These are phyloP conservation scores for Darksidea phi DNA, from an alignment of 495 filamentous ascomycete genomes.

Conservation along the genomic window DNA sequence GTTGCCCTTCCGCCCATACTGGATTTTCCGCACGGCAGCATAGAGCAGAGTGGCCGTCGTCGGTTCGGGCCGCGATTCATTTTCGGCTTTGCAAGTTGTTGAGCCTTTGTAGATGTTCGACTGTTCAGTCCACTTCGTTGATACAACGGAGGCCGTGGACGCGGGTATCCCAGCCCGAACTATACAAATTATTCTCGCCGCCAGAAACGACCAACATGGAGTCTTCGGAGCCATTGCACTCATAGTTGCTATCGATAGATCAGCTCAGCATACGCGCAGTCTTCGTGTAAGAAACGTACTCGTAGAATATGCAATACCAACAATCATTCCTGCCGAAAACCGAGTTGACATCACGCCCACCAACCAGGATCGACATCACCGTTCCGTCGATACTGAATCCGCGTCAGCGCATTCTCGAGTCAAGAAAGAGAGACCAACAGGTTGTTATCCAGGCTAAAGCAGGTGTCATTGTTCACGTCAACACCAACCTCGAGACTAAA, in stretches of 20 bases:
- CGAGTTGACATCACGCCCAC: constrained; percentile 5
- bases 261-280: background rate
- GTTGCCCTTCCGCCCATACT: no score
- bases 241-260: constrained; percentile 8
- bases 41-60: no score
- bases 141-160: constrained; percentile 20
- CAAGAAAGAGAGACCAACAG: constrained; percentile 4
- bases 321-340: constrained; percentile 11
- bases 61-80: no score
- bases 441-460: constrained; percentile 19
- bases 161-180: constrained; percentile 5
- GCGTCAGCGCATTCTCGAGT: background rate
- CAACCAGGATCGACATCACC: constrained; percentile 18
- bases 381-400: constrained; percentile 13
- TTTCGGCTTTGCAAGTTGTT: no score
- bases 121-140: no score
- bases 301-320: constrained; percentile 22
- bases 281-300: constrained; percentile 4
- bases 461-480: constrained; percentile 13
- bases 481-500: constrained; percentile 14
- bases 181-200: constrained; percentile 17
- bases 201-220: constrained; percentile 6
- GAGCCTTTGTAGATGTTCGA: background rate
- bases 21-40: no score
- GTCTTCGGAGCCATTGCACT: background rate